Evolutionary conservation across 2,329 filamentous ascomycete species (phyloP).

Genomic region (Macrophomina phaseolina): DNA sequence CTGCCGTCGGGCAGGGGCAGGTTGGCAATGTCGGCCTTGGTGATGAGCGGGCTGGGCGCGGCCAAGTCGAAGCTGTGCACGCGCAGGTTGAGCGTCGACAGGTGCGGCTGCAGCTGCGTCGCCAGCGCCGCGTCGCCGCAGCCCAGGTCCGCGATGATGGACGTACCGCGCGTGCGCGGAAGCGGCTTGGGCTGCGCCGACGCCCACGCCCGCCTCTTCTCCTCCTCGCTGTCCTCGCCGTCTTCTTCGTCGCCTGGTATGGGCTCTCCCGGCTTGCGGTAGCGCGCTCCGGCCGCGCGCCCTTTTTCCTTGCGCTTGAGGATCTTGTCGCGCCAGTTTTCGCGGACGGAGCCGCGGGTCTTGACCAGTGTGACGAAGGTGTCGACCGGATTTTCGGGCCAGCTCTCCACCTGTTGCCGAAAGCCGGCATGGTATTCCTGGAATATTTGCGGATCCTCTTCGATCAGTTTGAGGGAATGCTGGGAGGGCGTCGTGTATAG

Average conservation of each 20-base stretch:
- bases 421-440: conserved; percentile 96
- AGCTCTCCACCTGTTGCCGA: conserved; percentile 90
- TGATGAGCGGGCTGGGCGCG: conserved; percentile 76
- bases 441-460: conserved; percentile 88
- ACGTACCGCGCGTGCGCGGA: conserved; percentile 69
- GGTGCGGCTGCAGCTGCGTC: conserved; percentile 66
- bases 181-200: conserved; percentile 55
- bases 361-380: conserved; percentile 77
- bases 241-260: neutral
- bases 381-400: conserved; percentile 96
- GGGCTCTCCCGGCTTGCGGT: conserved; percentile 25
- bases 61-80: conserved; percentile 89
- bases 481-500: conserved; percentile 90
- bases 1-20: conserved; percentile 76
- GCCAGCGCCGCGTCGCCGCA: conserved; percentile 91
- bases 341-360: conserved; percentile 64
- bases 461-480: conserved; percentile 83
- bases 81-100: conserved; percentile 71
- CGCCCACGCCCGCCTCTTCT: conserved; percentile 26
- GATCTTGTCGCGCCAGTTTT: conserved; percentile 51
- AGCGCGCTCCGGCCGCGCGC: conserved; percentile 28
- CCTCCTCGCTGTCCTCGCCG: conserved; percentile 26
- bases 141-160: conserved; percentile 87
- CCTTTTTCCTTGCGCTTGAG: conserved; percentile 44
- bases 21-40: conserved; percentile 84